These are phyloP conservation scores for Metschnikowia vanudenii DNA, from an alignment of 805 yeast genomes.

Conservation along the genomic window DNA sequence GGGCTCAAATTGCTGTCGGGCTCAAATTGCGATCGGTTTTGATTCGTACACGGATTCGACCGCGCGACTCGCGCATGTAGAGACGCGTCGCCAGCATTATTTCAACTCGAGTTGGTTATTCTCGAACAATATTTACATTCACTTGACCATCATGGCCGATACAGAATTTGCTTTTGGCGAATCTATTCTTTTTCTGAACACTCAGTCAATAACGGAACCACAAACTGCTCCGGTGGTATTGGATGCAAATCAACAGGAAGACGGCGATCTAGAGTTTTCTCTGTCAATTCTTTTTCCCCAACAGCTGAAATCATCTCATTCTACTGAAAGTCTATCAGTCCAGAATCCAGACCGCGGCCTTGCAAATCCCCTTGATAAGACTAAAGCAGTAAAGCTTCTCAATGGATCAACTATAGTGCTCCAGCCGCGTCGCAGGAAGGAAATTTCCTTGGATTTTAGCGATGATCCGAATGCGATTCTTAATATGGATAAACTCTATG, in stretches of 20 bases:
- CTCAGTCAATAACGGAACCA: neutral
- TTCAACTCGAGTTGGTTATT: neutral
- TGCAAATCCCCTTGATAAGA: neutral
- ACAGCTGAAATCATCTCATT: neutral
- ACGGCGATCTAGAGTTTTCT: neutral
- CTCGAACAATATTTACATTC: neutral
- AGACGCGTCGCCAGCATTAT: neutral
- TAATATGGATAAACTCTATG: constrained; percentile 19
- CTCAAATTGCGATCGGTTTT: neutral
- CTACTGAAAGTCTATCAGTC: neutral
- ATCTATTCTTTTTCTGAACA: constrained; percentile 13
- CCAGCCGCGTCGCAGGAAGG: constrained; percentile 10
- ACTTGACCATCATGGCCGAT: constrained; percentile 12
- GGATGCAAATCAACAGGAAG: neutral
- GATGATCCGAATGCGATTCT: constrained; percentile 16
- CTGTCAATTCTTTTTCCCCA: constrained; percentile 9
- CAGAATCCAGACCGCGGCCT: neutral
- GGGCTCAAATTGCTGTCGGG: no score
- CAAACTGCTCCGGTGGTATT: neutral
- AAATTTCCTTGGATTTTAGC: neutral
- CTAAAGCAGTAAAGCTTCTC: constrained; percentile 13
- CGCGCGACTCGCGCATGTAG: neutral
- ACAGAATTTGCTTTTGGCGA: constrained; percentile 16
- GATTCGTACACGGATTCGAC: neutral
- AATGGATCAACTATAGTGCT: constrained; percentile 16